phyloP scores from a whole-genome alignment of 2,329 filamentous ascomycete species.

The Arachnopeziza araneosa region DNA sequence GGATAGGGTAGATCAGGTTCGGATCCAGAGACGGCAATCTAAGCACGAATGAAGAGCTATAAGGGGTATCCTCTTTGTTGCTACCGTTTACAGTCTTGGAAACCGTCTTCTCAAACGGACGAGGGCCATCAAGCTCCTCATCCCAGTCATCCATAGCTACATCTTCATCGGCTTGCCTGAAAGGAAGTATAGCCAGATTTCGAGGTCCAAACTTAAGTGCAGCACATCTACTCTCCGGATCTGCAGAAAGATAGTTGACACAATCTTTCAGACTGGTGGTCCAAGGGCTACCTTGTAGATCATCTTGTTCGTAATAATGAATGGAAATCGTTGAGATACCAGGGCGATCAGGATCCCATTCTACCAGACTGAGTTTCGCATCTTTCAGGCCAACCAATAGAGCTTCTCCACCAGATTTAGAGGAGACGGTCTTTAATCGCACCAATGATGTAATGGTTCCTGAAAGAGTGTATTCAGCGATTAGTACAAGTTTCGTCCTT shows the following conservation, averaged over 20 bases:
- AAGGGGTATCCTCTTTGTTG: constrained; percentile 54
- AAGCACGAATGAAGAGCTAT: constrained; percentile 88
- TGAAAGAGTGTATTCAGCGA: constrained; percentile 77
- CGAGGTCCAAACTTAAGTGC: constrained; percentile 86
- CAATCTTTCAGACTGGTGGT: constrained; percentile 68
- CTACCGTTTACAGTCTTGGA: constrained; percentile 24
- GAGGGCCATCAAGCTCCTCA: constrained; percentile 68
- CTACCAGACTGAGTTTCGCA: constrained; percentile 85
- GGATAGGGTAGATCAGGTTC: constrained; percentile 78
- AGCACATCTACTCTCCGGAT: constrained; percentile 88
- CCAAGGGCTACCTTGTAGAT: constrained; percentile 78
- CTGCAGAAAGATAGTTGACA: constrained; percentile 76
- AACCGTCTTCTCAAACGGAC: constrained; percentile 43
- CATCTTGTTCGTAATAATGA: constrained; percentile 96
- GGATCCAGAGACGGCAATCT: constrained; percentile 85
- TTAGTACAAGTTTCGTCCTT: constrained; percentile 73
- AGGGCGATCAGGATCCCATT: constrained; percentile 83
- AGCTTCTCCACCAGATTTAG: constrained; percentile 76
- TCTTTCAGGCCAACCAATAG: constrained; percentile 81
- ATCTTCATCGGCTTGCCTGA: constrained; percentile 80
- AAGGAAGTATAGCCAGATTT: constrained; percentile 89
- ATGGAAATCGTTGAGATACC: constrained; percentile 85
- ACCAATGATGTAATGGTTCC: constrained; percentile 81
- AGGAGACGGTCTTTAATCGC: constrained; percentile 65
- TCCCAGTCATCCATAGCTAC: constrained; percentile 91